phyloP scores from a whole-genome alignment of 805 yeast species.

The Ogataea pini region DNA sequence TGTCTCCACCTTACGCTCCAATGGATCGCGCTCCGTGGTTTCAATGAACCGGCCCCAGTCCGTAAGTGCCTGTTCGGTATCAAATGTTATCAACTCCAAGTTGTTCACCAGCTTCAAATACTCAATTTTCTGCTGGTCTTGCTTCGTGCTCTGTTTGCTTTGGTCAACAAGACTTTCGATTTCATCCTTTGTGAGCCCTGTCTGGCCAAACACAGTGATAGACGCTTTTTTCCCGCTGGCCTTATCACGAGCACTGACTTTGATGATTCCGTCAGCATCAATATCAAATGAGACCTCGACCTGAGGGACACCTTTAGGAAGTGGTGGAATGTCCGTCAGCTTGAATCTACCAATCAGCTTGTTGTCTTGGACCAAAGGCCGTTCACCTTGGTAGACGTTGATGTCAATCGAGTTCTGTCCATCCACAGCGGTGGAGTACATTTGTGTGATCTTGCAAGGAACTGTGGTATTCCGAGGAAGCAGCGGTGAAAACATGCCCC shows the following conservation, averaged over 20 bases:
- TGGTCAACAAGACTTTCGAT: constrained; percentile 89
- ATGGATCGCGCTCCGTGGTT: constrained; percentile 12
- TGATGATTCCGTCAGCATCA: constrained; percentile 96
- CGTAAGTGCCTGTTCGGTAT: constrained; percentile 36
- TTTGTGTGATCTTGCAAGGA: constrained; percentile 91
- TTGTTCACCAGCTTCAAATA: constrained; percentile 81
- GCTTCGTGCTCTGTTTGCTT: constrained; percentile 85
- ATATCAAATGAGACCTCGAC: constrained; percentile 92
- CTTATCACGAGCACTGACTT: constrained; percentile 92
- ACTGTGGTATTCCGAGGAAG: constrained; percentile 89
- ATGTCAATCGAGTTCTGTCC: constrained; percentile 95
- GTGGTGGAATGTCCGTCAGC: constrained; percentile 85
- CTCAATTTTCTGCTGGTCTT: constrained; percentile 49
- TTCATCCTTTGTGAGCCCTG: constrained; percentile 88
- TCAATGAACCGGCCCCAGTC: constrained; percentile 27
- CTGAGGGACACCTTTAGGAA: constrained; percentile 87
- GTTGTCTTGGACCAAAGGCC: constrained; percentile 94
- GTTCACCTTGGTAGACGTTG: constrained; percentile 97
- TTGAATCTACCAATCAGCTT: constrained; percentile 94
- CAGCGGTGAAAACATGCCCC: constrained; percentile 90
- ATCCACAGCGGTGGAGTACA: constrained; percentile 92
- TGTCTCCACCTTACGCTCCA: constrained; percentile 25
- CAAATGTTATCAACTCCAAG: constrained; percentile 38
- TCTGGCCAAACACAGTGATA: constrained; percentile 94
- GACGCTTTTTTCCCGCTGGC: constrained; percentile 92